Percentiles rank a stretch among this genome's conserved stretches.
These are phyloP conservation scores for Berkeleyomyces basicola DNA, from an alignment of 2,329 filamentous ascomycete species.

Conservation along the genomic window DNA sequence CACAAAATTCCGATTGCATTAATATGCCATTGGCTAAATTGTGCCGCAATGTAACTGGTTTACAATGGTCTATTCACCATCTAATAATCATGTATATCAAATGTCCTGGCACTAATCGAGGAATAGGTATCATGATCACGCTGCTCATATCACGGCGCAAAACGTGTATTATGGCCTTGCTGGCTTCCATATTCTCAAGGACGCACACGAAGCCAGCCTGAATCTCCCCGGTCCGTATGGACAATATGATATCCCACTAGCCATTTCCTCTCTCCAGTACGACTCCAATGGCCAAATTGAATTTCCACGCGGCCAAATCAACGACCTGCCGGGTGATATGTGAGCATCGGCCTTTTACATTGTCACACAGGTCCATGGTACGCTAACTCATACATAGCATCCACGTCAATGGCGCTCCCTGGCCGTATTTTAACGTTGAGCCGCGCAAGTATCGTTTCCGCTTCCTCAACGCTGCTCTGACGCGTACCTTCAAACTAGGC, in stretches of 20 bases:
- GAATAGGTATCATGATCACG: slow-evolving; percentile 31
- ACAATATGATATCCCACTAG: slow-evolving; percentile 36
- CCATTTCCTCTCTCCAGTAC: slow-evolving; percentile 34
- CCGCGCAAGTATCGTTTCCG: slow-evolving; percentile 43
- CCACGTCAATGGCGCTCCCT: slow-evolving; percentile 34
- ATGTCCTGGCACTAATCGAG: neutral
- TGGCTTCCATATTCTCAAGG: slow-evolving; percentile 37
- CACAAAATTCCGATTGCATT: neutral
- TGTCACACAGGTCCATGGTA: neutral
- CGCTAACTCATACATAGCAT: neutral
- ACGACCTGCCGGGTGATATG: slow-evolving; percentile 37
- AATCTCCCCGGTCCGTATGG: slow-evolving; percentile 32
- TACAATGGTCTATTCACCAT: too few species aligned
- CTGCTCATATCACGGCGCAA: slow-evolving; percentile 29
- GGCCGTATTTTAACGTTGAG: slow-evolving; percentile 42
- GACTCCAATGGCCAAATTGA: slow-evolving; percentile 32
- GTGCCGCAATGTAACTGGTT: too few species aligned
- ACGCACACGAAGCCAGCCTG: slow-evolving; percentile 31
- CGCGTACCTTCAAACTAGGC: slow-evolving; percentile 31
- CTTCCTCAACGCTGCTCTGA: slow-evolving; percentile 33
- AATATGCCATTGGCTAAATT: too few species aligned
- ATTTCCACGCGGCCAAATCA: slow-evolving; percentile 27
- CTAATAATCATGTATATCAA: too few species aligned
- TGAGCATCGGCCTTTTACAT: neutral
- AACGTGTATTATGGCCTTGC: slow-evolving; percentile 41